Evolutionary conservation across 2,329 filamentous ascomycete species (phyloP), one percentile per base, ranked within the genome.

Genomic region (Clarireedia hainanense): DNA sequence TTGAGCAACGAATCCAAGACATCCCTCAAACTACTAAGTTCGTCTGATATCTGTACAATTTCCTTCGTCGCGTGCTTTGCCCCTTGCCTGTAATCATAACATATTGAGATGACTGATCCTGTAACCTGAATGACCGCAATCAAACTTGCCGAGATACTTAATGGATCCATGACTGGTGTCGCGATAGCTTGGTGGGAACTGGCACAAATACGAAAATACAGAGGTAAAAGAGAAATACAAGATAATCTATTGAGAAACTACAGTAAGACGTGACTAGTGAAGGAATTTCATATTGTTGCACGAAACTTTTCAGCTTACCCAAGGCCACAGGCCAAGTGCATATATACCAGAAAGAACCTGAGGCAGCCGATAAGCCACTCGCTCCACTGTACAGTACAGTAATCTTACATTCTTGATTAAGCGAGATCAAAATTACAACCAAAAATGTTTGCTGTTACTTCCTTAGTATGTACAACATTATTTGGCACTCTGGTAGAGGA

Each of bases 121-220:
- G 58, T 63, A n/a, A 64, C 45, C 17, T 65, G 63, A 15, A 63
- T 55, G 9, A 65, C 58, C 2, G 62, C 61, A 30, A 65, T 64
- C 12, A 64, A 15, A 36, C 53, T 63, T 14, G 53, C 61, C 5
- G 62, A 60, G 26, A 62, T 6, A 50, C 63, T 63, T 17, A 65
- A 36, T 4, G 61, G 60, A 30, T 63, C 61, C 60, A 64, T 64
- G 26, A 23, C 42, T 24, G 23, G 20, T 42, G 39, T 42, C 39
- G 15, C 30, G 10, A 34, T 12, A 4, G 30, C 30, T 34, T 4
- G 30, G 20, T 20, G 7, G n/a, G n/a, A 42, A 20, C 39, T 17
- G 6, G 9, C 20, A 42, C 15, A 2, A 7, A 42, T 14, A 42
- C 5, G 39, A 42, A 14, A n/a, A 42, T 42, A 17, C 6, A n/a